Evolutionary conservation across 2,329 filamentous ascomycete species (phyloP), one percentile per base, ranked within the genome.

Genomic region (Colletotrichum chlorophyti): DNA sequence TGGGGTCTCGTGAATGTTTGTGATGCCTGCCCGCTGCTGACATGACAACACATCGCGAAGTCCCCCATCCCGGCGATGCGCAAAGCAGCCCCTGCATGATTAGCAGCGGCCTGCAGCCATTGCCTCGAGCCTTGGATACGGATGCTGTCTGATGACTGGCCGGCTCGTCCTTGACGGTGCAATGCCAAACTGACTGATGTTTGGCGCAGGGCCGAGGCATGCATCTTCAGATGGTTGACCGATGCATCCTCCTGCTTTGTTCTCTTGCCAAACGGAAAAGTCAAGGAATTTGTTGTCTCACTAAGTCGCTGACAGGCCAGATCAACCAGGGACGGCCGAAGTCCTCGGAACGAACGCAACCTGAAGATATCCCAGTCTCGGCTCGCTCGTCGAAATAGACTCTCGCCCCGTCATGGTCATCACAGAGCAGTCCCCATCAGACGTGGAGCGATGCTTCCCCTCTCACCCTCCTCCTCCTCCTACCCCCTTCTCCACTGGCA

Each of bases 121-220:
- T 32, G 21, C 26, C 19, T 37, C n/a, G 42, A 42, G 26, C 41
- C 21, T 14, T 34, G 27, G 15, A 34, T 21, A 41, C 14, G 17
- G 8, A 35, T 47, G 12, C 17, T 42, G 47, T 15, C 35, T 32
- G 24, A 26, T 35, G 29, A 52, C 34, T 41, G 42, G 23, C 54
- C 15, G 50, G 32, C 35, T 54, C 24, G 52, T 27, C 17, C 26
- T 37, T 17, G 15, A 38, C n/a, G 27, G 40, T 43, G 38, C 27
- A 29, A 31, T 41, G 19, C n/a, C n/a, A n/a, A n/a, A n/a, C 8
- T 19, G 21, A 26, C 35, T 47, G 42, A 23, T 29, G 21, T 31
- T 29, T 31, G 27, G 41, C 47, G 41, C 41, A 58, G 41, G 54
- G 40, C 54, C 54, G 54, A 58, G 41, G 49, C 54, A 32, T 58